These are phyloP conservation scores for Claviceps quebecensis DNA, from an alignment of 2,329 filamentous ascomycete genomes.

Conservation along the genomic window DNA sequence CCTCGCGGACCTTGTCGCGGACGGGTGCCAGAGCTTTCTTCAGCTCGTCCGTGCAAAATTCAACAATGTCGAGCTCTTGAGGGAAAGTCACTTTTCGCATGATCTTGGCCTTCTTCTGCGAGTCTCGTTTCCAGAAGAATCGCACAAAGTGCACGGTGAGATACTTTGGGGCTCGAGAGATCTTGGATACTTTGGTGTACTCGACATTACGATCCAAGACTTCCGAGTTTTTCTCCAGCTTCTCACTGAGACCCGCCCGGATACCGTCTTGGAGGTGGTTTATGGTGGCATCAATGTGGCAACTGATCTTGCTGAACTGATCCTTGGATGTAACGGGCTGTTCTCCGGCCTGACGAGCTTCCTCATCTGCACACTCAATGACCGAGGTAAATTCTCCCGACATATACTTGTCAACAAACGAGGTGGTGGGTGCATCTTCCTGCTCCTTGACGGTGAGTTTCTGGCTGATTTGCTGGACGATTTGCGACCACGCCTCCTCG, in stretches of 20 bases:
- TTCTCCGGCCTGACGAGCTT: conserved; percentile 62
- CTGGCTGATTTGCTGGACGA: conserved; percentile 67
- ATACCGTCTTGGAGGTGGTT: conserved; percentile 90
- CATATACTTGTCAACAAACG: conserved; percentile 86
- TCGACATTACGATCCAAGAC: conserved; percentile 61
- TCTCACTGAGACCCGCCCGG: conserved; percentile 64
- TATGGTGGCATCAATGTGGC: conserved; percentile 76
- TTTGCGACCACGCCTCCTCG: conserved; percentile 96
- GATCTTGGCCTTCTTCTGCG: conserved; percentile 97
- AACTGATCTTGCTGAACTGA: conserved; percentile 75
- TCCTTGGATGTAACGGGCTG: conserved; percentile 54
- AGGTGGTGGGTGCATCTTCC: conserved; percentile 35
- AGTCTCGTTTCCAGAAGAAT: conserved; percentile 94
- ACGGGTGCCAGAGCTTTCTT: conserved; percentile 73
- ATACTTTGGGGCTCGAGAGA: conserved; percentile 84
- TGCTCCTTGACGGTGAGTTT: conserved; percentile 55
- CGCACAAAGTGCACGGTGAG: conserved; percentile 94
- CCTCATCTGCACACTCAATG: conserved; percentile 72
- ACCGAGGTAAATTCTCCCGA: conserved; percentile 65
- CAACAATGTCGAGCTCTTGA: conserved; percentile 78
- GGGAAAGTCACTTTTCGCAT: conserved; percentile 98
- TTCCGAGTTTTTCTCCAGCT: conserved; percentile 80
- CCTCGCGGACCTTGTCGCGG: conserved; percentile 89
- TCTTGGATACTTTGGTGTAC: conserved; percentile 86
- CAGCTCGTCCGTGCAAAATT: conserved; percentile 89